A percentile compares a stretch with the other conserved stretches of the same genome.
phyloP scores from a whole-genome alignment of 306 rosid species.

The Dryas drummondii region DNA sequence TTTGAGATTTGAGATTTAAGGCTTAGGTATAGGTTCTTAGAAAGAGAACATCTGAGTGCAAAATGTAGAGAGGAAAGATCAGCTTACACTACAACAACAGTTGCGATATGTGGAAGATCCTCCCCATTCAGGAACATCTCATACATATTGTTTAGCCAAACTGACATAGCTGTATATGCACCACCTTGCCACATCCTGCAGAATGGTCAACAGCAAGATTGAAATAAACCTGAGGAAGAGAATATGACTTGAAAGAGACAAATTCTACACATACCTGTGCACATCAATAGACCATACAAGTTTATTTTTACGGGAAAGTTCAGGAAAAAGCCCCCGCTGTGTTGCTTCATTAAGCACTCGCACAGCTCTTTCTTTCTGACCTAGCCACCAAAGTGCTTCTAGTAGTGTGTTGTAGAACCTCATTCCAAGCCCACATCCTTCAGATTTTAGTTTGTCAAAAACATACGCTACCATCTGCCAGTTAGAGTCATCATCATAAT shows the following conservation, averaged over 20 bases:
- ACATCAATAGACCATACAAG: slow-evolving; percentile 86
- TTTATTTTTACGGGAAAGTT: slow-evolving; percentile 72
- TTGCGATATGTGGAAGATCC: slow-evolving; percentile 80
- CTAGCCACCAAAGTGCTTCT: slow-evolving; percentile 97
- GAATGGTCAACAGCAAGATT: slow-evolving; percentile 28
- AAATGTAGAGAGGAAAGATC: slow-evolving; percentile 20
- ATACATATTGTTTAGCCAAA: slow-evolving; percentile 76
- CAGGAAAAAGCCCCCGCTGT: slow-evolving; percentile 87
- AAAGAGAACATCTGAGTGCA: slow-evolving; percentile 17
- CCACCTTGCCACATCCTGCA: slow-evolving; percentile 95
- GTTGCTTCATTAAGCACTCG: slow-evolving; percentile 91
- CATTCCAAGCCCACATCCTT: slow-evolving; percentile 84
- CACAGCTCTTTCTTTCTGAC: slow-evolving; percentile 88
- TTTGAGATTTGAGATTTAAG: background rate
- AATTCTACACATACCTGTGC: slow-evolving; percentile 61
- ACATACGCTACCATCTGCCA: slow-evolving; percentile 99
- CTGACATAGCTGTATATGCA: slow-evolving; percentile 79
- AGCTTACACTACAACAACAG: slow-evolving; percentile 85
- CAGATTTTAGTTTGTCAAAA: slow-evolving; percentile 86
- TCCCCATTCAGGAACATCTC: slow-evolving; percentile 64
- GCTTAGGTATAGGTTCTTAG: background rate
- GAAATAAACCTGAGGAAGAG: slow-evolving; percentile 7
- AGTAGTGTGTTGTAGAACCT: slow-evolving; percentile 80
- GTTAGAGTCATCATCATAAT: slow-evolving; percentile 84
- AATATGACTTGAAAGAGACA: slow-evolving; percentile 18